Evolutionary conservation across 306 rosid genomes (phyloP).

Genomic region (Trichosanthes cucumerina): DNA sequence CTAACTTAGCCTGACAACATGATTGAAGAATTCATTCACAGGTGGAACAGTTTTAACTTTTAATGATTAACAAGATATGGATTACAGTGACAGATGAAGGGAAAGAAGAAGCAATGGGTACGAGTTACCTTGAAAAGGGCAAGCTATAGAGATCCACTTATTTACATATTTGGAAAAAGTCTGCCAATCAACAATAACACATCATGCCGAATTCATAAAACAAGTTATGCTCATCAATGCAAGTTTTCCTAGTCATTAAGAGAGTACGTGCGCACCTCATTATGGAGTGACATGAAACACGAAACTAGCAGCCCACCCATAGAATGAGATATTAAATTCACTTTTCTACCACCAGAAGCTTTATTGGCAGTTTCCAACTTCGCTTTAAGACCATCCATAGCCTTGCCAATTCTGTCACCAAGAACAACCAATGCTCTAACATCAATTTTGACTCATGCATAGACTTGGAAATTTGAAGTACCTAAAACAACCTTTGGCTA

Average conservation of each 20-base stretch:
- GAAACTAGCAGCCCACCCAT: constrained; percentile 78
- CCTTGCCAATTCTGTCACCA: constrained; percentile 52
- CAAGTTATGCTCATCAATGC: neutral
- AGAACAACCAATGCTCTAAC: neutral
- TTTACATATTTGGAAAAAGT: constrained; percentile 67
- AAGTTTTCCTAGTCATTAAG: constrained; percentile 16
- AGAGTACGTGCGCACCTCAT: constrained; percentile 45
- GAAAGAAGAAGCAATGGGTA: neutral
- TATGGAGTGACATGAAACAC: constrained; percentile 69
- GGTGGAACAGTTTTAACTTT: neutral
- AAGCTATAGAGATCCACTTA: constrained; percentile 81
- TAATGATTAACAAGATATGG: neutral
- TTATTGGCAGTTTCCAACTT: constrained; percentile 75
- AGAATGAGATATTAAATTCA: constrained; percentile 74
- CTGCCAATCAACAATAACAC: constrained; percentile 40
- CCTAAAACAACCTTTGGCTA: neutral
- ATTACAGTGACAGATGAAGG: neutral
- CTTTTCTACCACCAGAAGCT: constrained; percentile 90
- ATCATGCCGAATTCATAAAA: neutral
- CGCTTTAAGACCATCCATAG: constrained; percentile 59
- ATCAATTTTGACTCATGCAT: neutral
- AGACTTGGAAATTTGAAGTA: neutral
- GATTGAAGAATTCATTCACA: neutral
- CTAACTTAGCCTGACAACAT: neutral
- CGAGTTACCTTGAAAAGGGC: constrained; percentile 82